Evolutionary conservation across 2,329 filamentous ascomycete species (phyloP), one percentile per base, ranked within the genome.

Genomic region (Penicillium olsonii): DNA sequence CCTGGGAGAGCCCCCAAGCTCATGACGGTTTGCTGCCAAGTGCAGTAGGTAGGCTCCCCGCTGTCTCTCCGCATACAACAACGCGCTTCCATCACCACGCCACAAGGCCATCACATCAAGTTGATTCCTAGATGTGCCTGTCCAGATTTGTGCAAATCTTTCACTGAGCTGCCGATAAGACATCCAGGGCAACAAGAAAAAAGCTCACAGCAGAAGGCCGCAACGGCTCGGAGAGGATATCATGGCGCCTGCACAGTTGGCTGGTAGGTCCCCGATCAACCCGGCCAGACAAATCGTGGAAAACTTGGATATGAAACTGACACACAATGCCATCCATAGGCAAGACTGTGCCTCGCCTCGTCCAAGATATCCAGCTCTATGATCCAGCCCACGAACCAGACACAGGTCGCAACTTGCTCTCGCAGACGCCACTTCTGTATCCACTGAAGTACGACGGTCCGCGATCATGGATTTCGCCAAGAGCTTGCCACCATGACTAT

Each of bases 401-500:
- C 15, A 68, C 66, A 26, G 76, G 75, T 47, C 75, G 75, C 55
- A 83, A 84, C 62, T 67, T 86, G 42, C 77, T 88, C 39, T 78
- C 79, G 35, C 77, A 83, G 52, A 69, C 79, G 19, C 80, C 84
- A 37, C 81, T 80, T 6, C 74, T 77, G n/a, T 80, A 77, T 60
- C 60, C 64, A 40, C 56, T 70, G 34, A 42, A 59, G 26, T 65
- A 69, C 47, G 62, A 66, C 49, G 65, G 66, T 15, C 66, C 68
- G n/a, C 64, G 59, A 19, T 62, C 68, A 37, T 64, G 61, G 33
- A 62, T 72, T 26, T 73, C 75, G 9, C 60, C 59, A 38, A 66
- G 61, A 27, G 79, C 78, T 54, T 87, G 85, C 66, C 75, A 72
- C 45, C 86, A 89, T 70, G 69, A 73, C 22, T 83, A 87, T 63